Conservation (phyloP, 1,139 yeast species). For the Keqinozyma sinolaborantium region DNA sequence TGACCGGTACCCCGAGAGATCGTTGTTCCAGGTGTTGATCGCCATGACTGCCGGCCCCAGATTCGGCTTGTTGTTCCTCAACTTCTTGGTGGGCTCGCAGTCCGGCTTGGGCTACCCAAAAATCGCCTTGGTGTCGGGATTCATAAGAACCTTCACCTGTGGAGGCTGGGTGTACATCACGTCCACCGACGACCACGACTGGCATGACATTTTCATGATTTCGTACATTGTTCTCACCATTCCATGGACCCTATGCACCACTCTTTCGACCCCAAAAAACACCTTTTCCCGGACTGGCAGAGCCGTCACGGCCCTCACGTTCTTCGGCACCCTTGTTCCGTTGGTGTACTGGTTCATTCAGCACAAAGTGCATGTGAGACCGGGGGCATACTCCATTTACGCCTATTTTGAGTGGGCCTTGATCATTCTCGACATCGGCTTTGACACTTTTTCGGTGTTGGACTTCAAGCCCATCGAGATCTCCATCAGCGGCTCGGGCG, state of each 20-base stretch:
- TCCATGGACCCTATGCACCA: conserved; percentile 81
- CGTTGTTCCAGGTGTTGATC: conserved; percentile 80
- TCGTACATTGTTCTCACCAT: conserved; percentile 80
- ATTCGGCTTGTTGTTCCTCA: conserved; percentile 64
- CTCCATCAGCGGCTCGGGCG: conserved; percentile 21
- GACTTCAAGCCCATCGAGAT: conserved; percentile 65
- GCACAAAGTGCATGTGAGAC: conserved; percentile 79
- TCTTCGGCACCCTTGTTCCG: conserved; percentile 74
- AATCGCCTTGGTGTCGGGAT: conserved; percentile 49
- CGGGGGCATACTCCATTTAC: conserved; percentile 95
- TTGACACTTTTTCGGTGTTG: conserved; percentile 73
- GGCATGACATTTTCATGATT: conserved; percentile 95
- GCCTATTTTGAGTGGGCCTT: conserved; percentile 95
- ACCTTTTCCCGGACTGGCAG: conserved; percentile 52
- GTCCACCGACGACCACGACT: conserved; percentile 94
- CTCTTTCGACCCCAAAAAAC: conserved; percentile 48
- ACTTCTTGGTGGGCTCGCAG: conserved; percentile 43
- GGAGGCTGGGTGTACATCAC: conserved; percentile 99
- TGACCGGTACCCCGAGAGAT: conserved; percentile 92
- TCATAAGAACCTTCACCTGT: conserved; percentile 83
- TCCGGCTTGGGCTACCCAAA: conserved; percentile 40
- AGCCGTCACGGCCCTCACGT: conserved; percentile 50
- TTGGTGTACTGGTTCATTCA: conserved; percentile 86
- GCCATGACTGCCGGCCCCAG: conserved; percentile 86
- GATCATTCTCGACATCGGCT: conserved; percentile 75